Base-by-base conservation (phyloP, 371 early-diverging fungal species). In the Dinochytrium kinnereticum region DNA sequence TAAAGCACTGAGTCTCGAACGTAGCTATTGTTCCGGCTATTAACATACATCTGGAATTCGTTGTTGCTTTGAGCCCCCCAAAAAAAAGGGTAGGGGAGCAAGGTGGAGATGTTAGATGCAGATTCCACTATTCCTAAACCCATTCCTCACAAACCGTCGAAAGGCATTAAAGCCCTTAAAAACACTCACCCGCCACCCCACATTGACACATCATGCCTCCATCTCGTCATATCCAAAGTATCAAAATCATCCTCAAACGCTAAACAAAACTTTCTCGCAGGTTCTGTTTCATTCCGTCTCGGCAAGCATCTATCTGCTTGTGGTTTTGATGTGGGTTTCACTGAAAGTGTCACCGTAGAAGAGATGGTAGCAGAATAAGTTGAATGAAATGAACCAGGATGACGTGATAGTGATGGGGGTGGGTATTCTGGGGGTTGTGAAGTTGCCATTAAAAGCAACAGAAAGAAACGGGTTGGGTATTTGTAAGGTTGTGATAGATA, bases 201-300 rank as follows among this genome's bases (percentile, higher is more conserved):
- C 66, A 76, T 53, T 36, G 80, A 70, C 40, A 76, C 57, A 10
- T 77, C 80, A 50, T 79, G 80, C 33, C 39, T 70, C 80, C 80
- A 79, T 34, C 49, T 40, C 33, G 77, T 80, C 26, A 84, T 74
- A 71, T 91, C 85, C 53, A 91, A 75, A 2, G 64, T 71, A 69
- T 90, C 82, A 76, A 91, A 91, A 71, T 90, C 86, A 65, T 91
- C 91, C 57, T 84, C 80, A 76, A 91, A 90, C 5, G 87, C 66
- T 3, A 85, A 74, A 69, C 91, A 91, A 70, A 73, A 80, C 40
- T 79, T 76, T 30, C 44, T 28, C 51, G 2, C 59, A 37, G 40
- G 71, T 70, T 19, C 44, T 44, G 44, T 44, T 44, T 19, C 44
- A 44, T 44, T 44, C 44, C 44, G 19, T 13, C 13, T 19, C 44